Evolutionary conservation across 345 rosid genomes (phyloP).

Genomic region (Geranium brycei): DNA sequence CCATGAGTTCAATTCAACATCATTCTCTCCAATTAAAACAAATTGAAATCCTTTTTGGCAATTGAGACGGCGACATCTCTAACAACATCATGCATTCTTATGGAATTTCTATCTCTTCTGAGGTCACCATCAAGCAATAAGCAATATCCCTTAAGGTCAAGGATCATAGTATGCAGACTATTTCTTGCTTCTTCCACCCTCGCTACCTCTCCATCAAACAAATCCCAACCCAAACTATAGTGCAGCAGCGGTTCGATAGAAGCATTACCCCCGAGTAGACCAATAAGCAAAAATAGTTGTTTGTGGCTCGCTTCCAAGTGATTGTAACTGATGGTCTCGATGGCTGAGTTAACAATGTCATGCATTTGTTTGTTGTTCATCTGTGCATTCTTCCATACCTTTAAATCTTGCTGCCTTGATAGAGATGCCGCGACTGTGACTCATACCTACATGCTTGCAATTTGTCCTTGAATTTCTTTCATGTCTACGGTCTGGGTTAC

Average conservation of each 20-base stretch:
- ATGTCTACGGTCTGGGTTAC: constrained; percentile 6
- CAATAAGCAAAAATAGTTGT: no score
- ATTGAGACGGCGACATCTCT: constrained; percentile 8
- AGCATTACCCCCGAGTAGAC: no score
- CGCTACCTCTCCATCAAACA: background rate
- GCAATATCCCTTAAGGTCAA: constrained; percentile 7
- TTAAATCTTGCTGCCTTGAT: background rate
- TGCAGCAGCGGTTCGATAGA: no score
- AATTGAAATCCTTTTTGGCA: constrained; percentile 1
- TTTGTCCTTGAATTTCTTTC: constrained; percentile 5
- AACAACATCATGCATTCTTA: constrained; percentile 21
- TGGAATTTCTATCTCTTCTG: background rate
- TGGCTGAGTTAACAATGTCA: background rate
- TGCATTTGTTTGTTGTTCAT: background rate
- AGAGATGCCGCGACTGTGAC: no score
- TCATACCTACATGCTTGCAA: constrained; percentile 4
- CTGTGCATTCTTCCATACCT: background rate
- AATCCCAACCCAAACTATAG: no score
- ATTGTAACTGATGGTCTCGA: background rate
- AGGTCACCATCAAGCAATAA: background rate
- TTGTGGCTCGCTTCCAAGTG: background rate
- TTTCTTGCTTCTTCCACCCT: constrained; percentile 6
- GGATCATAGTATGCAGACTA: background rate
- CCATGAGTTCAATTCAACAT: background rate
- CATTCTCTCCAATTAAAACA: background rate